phyloP scores from a whole-genome alignment of 2,329 filamentous ascomycete genomes.

The Colletotrichum sp. region DNA sequence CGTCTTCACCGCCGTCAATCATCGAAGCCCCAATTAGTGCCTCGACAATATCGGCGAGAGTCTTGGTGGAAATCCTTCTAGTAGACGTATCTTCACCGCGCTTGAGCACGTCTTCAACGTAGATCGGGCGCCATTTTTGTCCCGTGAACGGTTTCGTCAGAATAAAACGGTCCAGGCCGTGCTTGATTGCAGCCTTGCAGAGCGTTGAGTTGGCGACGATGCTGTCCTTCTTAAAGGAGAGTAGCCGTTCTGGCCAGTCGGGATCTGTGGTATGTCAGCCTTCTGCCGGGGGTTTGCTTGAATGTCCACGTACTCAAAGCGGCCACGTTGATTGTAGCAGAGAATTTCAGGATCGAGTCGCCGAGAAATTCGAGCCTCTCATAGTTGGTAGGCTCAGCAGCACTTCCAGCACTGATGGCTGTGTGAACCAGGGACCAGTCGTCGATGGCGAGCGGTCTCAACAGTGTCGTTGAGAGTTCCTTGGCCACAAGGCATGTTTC shows the following conservation, averaged over 20 bases:
- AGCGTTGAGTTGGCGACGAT: conserved; percentile 81
- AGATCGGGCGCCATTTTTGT: conserved; percentile 73
- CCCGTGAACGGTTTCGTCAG: conserved; percentile 71
- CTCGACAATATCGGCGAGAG: conserved; percentile 86
- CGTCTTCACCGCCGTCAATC: conserved; percentile 72
- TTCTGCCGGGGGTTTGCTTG: not conserved
- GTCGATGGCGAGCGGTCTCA: conserved; percentile 55
- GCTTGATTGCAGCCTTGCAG: conserved; percentile 64
- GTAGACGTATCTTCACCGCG: conserved; percentile 11
- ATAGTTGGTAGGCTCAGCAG: conserved; percentile 70
- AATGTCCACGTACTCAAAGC: conserved; percentile 48
- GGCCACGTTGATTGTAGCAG: conserved; percentile 69
- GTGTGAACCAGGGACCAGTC: conserved; percentile 60
- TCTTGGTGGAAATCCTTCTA: conserved; percentile 70
- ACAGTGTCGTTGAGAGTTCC: conserved; percentile 59
- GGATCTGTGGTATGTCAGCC: conserved; percentile 52
- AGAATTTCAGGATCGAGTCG: conserved; percentile 81
- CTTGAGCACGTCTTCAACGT: conserved; percentile 47
- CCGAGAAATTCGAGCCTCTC: conserved; percentile 88
- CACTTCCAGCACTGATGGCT: conserved; percentile 72
- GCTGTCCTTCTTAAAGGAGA: conserved; percentile 71
- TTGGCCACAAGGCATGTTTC: conserved; percentile 69
- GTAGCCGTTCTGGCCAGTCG: conserved; percentile 76
- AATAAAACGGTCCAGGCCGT: conserved; percentile 76
- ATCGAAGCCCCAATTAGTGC: conserved; percentile 81